These are phyloP conservation scores for Collybia nuda DNA, from an alignment of 768 basidiomycete species.

Conservation along the genomic window DNA sequence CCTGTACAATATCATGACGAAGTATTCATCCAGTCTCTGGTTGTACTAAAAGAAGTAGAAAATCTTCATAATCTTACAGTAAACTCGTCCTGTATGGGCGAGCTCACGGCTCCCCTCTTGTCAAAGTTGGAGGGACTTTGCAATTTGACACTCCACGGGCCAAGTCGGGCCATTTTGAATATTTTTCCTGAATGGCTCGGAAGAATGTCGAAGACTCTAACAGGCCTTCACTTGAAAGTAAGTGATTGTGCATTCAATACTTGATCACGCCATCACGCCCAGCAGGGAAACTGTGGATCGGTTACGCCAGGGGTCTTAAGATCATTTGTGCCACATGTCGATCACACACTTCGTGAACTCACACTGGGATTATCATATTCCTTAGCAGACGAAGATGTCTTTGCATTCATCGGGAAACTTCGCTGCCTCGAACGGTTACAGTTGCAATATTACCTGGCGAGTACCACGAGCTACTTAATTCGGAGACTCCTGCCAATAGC, in stretches of 20 bases:
- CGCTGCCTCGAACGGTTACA: slow-evolving; percentile 35
- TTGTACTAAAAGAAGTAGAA: slow-evolving; percentile 14
- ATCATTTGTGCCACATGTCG: slow-evolving; percentile 38
- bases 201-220: slow-evolving; percentile 30
- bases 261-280: neutral
- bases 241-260: slow-evolving; percentile 7
- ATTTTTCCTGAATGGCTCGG: slow-evolving; percentile 45
- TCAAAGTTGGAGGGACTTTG: slow-evolving; percentile 26
- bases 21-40: slow-evolving; percentile 29
- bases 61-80: slow-evolving; percentile 29
- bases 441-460: slow-evolving; percentile 52
- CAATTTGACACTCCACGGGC: slow-evolving; percentile 30
- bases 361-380: slow-evolving; percentile 61
- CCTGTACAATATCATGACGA: slow-evolving; percentile 32
- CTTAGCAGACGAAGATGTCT: slow-evolving; percentile 51
- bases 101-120: slow-evolving; percentile 26
- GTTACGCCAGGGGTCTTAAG: slow-evolving; percentile 60
- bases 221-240: slow-evolving; percentile 43
- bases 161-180: slow-evolving; percentile 39
- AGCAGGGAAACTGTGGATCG: slow-evolving; percentile 60
- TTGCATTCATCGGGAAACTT: slow-evolving; percentile 42
- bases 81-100: slow-evolving; percentile 34
- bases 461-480: slow-evolving; percentile 11
- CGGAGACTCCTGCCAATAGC: neutral
- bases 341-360: slow-evolving; percentile 31